phyloP scores from a whole-genome alignment of 495 filamentous ascomycete species.

The Neurospora terricola region DNA sequence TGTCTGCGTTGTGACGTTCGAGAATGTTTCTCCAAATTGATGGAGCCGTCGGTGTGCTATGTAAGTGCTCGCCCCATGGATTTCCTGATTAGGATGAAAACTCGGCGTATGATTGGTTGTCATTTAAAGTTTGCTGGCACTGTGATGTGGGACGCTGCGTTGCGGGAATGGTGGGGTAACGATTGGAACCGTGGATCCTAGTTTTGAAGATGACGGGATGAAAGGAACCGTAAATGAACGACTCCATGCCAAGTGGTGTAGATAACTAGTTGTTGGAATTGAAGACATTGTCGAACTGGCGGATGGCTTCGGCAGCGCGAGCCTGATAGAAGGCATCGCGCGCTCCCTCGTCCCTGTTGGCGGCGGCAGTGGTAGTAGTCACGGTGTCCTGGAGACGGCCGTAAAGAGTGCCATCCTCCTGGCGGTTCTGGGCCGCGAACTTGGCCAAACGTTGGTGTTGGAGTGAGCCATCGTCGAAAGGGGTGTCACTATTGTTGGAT shows the following conservation, averaged over 20 bases:
- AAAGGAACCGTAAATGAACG: background rate
- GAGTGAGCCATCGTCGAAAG: too few species aligned
- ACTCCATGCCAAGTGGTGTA: accelerated
- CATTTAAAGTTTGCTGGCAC: background rate
- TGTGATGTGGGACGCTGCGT: background rate
- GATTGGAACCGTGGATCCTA: background rate
- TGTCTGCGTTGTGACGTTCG: background rate
- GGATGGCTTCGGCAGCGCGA: background rate
- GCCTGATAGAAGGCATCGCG: background rate
- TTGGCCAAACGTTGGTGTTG: too few species aligned
- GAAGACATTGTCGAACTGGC: background rate
- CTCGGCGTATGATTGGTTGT: background rate
- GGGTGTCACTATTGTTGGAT: too few species aligned
- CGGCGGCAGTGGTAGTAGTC: background rate
- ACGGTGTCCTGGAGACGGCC: too few species aligned
- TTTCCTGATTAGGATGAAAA: background rate
- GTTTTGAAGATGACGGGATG: background rate
- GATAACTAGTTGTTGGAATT: background rate
- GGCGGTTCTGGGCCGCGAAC: too few species aligned
- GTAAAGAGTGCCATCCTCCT: too few species aligned
- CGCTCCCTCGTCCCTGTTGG: background rate
- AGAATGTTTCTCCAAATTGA: background rate
- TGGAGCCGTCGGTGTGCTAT: background rate
- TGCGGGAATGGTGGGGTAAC: background rate
- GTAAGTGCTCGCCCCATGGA: background rate